These are phyloP conservation scores for Suillus discolor DNA, from an alignment of 768 basidiomycete genomes.

Conservation along the genomic window DNA sequence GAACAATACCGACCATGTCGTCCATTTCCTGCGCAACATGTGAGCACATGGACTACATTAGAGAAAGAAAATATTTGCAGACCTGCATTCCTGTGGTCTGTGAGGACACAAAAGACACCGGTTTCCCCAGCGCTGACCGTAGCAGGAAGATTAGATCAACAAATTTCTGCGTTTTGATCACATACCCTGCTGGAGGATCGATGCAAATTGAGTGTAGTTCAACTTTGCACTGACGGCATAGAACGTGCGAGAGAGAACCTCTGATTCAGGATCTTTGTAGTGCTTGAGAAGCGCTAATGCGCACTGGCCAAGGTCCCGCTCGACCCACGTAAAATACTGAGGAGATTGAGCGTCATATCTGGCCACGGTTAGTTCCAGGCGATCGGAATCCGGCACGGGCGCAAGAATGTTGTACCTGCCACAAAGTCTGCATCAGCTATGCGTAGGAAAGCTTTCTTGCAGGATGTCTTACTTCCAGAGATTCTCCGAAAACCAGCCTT, in stretches of 20 bases:
- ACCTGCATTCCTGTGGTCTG: conserved; percentile 22
- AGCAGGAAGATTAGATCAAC: neutral
- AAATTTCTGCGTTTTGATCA: neutral
- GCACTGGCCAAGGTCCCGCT: conserved; percentile 26
- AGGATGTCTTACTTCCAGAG: conserved; percentile 18
- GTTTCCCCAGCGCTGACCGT: conserved; percentile 25
- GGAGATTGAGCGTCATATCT: conserved; percentile 20
- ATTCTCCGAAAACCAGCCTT: conserved; percentile 31
- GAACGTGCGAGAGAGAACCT: conserved; percentile 25
- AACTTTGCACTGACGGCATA: conserved; percentile 28
- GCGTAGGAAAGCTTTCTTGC: neutral
- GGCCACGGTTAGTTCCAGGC: conserved; percentile 23
- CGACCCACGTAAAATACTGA: conserved; percentile 26
- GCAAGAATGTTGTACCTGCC: conserved; percentile 16
- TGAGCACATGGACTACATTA: neutral
- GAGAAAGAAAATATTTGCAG: neutral
- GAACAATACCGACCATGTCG: conserved; percentile 21
- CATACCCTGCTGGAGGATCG: conserved; percentile 21
- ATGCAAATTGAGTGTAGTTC: conserved; percentile 19
- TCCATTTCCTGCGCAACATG: conserved; percentile 21
- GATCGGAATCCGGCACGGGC: conserved; percentile 12
- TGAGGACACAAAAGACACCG: conserved; percentile 26
- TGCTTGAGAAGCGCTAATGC: conserved; percentile 25
- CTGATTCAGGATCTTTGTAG: conserved; percentile 22
- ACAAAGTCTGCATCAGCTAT: neutral